Evolutionary conservation across 2,329 filamentous ascomycete genomes (phyloP), one percentile per base, ranked within the genome.

Genomic region (Chaetoscypha palmicola): DNA sequence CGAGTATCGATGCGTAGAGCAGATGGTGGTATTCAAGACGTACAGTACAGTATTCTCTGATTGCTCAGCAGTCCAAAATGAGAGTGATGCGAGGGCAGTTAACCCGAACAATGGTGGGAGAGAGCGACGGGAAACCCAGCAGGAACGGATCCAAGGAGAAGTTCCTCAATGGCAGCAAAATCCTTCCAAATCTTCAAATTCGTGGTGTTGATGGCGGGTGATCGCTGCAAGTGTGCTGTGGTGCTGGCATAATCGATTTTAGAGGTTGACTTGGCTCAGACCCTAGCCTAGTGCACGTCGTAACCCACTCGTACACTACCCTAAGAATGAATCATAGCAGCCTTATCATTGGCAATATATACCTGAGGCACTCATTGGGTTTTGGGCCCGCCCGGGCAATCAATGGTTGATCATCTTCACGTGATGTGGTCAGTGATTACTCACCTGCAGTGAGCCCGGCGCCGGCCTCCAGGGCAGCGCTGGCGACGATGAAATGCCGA

Each of bases 191-290:
- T 37, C 34, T 40, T 41, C 32, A 48, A 52, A 32, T 42, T 34
- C 22, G 41, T 43, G 41, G 37, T 44, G 47, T 52, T 48, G 47
- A 41, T 46, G 47, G 33, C 24, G 19, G n/a, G 43, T 47, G 31
- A 22, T 47, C 28, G 30, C 32, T 35, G 30, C 37, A 40, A 41
- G 44, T 34, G 22, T 31, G 21, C 17, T 40, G 26, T 21, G 40
- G 38, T 38, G 30, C 17, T 40, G 38, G 28, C 20, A 17, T 9
- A 33, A 33, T 33, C 14, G 10, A 37, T 37, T 37, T 37, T 37
- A 37, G 34, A 21, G 12, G 32, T 16, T 34, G 32, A 17, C 32
- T 16, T 9, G 17, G 17, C 17, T 17, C 14, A 34, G 17, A 34
- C 32, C 32, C 32, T 34, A 34, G 32, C n/a, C n/a, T n/a, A n/a